Conservation (phyloP, 148 eudicot genomes). For the Arbutus unedo region DNA sequence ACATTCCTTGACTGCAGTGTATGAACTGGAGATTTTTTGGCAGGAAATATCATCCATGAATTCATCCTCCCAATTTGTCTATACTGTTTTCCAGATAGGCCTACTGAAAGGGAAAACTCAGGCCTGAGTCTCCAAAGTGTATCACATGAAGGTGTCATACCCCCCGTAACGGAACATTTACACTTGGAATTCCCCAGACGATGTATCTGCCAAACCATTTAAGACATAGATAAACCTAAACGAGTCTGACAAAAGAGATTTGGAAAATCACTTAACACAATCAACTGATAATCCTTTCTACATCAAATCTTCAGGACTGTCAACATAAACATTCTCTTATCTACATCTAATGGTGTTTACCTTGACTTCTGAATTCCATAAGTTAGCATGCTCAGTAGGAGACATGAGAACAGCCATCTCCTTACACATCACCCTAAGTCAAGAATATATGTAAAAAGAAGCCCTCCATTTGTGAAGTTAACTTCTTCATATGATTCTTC, state of each 20-base stretch:
- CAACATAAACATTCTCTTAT: neutral
- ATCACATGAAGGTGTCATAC: conserved; percentile 49
- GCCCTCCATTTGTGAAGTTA: conserved; percentile 10
- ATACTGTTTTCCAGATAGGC: conserved; percentile 33
- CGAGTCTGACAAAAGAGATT: neutral
- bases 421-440: conserved; percentile 15
- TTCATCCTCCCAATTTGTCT: conserved; percentile 30
- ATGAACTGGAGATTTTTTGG: conserved; percentile 32
- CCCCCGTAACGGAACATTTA: conserved; percentile 41
- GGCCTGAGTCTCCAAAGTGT: conserved; percentile 38
- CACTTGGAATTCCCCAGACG: conserved; percentile 31
- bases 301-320: neutral
- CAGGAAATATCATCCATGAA: conserved; percentile 28
- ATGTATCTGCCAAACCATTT: conserved; percentile 34
- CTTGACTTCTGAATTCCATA: conserved; percentile 26
- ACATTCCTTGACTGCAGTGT: conserved; percentile 33
- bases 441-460: conserved; percentile 4
- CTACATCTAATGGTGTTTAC: conserved; percentile 9
- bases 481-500: conserved; percentile 6
- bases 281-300: neutral
- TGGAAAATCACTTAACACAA: neutral
- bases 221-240: conserved; percentile 3
- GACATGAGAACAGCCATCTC: conserved; percentile 30
- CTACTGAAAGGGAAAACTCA: conserved; percentile 32
- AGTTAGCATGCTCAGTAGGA: conserved; percentile 24